Evolutionary conservation across 768 basidiomycete genomes (phyloP).

Genomic region (Crepidotus variabilis): DNA sequence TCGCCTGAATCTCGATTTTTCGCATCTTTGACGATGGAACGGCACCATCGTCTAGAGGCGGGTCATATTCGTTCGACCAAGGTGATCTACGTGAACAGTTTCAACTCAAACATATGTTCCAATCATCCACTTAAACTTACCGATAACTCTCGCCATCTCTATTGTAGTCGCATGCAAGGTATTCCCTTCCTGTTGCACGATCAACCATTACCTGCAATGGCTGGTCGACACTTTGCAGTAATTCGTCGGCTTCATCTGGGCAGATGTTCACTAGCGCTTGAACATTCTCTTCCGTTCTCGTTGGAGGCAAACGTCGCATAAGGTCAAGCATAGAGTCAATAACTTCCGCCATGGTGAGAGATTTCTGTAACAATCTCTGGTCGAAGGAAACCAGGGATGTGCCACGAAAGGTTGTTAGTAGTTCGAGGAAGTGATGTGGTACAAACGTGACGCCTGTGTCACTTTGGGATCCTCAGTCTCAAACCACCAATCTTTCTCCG

Average conservation of each 20-base stretch:
- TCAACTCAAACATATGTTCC: not conserved
- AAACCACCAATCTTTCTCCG: too few relatives aligned
- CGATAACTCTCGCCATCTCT: constrained; percentile 88
- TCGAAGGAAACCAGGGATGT: too few relatives aligned
- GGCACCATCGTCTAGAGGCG: constrained; percentile 86
- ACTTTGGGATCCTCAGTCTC: too few relatives aligned
- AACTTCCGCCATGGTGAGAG: constrained; percentile 45
- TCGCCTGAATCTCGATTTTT: constrained; percentile 88
- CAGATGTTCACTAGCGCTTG: constrained; percentile 74
- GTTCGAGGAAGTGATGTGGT: too few relatives aligned
- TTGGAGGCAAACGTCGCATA: constrained; percentile 93
- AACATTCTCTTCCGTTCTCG: constrained; percentile 84
- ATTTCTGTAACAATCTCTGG: not conserved
- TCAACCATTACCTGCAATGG: constrained; percentile 83
- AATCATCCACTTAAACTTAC: constrained; percentile 36
- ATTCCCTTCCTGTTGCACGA: constrained; percentile 79
- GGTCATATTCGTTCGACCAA: constrained; percentile 97
- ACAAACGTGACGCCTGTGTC: too few relatives aligned
- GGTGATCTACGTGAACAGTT: constrained; percentile 67
- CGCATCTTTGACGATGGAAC: constrained; percentile 80
- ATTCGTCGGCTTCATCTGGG: constrained; percentile 93
- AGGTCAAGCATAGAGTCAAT: constrained; percentile 94
- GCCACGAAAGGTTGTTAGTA: too few relatives aligned
- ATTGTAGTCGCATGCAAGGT: constrained; percentile 92
- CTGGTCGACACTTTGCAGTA: constrained; percentile 92